phyloP scores from a whole-genome alignment of 2,329 filamentous ascomycete species.

The Colletotrichum chlorophyti region DNA sequence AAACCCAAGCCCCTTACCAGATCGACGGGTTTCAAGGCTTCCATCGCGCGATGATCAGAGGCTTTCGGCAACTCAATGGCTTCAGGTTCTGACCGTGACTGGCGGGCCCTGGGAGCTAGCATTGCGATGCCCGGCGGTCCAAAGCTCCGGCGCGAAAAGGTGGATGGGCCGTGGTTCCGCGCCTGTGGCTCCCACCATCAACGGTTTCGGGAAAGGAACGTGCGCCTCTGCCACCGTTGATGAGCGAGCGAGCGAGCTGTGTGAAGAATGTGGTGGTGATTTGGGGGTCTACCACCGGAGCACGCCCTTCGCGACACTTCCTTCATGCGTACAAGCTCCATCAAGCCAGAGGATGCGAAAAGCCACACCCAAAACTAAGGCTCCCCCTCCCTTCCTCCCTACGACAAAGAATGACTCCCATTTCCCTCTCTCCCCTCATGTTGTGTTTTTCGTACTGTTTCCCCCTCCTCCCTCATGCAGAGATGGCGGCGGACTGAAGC shows the following conservation, averaged over 20 bases:
- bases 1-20: constrained; percentile 3
- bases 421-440: background rate
- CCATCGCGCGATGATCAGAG: background rate
- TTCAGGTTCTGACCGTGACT: background rate
- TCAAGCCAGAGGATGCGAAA: background rate
- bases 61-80: background rate
- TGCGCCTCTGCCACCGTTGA: no score
- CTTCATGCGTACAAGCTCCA: constrained; percentile 7
- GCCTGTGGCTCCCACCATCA: no score
- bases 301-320: background rate
- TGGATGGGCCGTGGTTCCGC: background rate
- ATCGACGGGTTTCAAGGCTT: constrained; percentile 2
- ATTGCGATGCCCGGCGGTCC: background rate
- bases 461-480: background rate
- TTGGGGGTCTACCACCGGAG: no score
- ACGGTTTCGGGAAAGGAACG: background rate
- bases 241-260: background rate
- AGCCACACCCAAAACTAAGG: constrained; percentile 2
- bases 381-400: background rate
- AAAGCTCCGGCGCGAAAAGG: background rate
- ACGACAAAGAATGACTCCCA: background rate
- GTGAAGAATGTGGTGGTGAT: no score
- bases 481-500: background rate
- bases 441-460: background rate
- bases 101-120: background rate